These are phyloP conservation scores for Eucalyptus tenuipes DNA, from an alignment of 345 rosid species.

Conservation along the genomic window DNA sequence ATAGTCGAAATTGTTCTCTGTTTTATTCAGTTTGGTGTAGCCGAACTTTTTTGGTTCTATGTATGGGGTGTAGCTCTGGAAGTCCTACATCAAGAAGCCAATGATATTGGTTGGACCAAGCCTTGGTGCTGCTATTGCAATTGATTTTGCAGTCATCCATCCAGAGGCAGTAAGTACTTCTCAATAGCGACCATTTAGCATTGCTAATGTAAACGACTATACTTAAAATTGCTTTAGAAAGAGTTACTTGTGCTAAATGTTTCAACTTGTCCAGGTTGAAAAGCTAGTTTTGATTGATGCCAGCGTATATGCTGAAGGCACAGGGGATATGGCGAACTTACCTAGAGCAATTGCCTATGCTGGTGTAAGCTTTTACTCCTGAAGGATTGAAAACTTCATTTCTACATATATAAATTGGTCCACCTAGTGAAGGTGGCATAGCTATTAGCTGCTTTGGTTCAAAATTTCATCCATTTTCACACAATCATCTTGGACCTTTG, in stretches of 20 bases:
- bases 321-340: constrained; percentile 67
- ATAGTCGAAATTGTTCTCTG: not conserved
- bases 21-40: not conserved
- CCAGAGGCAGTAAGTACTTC: constrained; percentile 68
- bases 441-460: not conserved
- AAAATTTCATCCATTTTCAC: not conserved
- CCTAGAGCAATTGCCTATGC: constrained; percentile 73
- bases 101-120: constrained; percentile 86
- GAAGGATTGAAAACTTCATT: not conserved
- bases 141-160: constrained; percentile 68
- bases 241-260: not conserved
- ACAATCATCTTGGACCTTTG: not conserved
- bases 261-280: constrained; percentile 37
- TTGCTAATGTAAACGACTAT: not conserved
- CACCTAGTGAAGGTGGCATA: not conserved
- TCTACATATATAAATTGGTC: not conserved
- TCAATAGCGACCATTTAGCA: not conserved
- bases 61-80: constrained; percentile 55
- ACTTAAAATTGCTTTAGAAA: not conserved
- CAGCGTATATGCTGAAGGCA: constrained; percentile 87
- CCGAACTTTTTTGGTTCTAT: not conserved
- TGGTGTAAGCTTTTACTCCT: constrained; percentile 40
- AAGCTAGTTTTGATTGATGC: constrained; percentile 79
- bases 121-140: constrained; percentile 92
- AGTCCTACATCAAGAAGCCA: constrained; percentile 64